A percentile compares a stretch with the other conserved stretches of the same genome.
Evolutionary conservation across 805 yeast species (phyloP).

Genomic region (Hanseniaspora mollemarum): DNA sequence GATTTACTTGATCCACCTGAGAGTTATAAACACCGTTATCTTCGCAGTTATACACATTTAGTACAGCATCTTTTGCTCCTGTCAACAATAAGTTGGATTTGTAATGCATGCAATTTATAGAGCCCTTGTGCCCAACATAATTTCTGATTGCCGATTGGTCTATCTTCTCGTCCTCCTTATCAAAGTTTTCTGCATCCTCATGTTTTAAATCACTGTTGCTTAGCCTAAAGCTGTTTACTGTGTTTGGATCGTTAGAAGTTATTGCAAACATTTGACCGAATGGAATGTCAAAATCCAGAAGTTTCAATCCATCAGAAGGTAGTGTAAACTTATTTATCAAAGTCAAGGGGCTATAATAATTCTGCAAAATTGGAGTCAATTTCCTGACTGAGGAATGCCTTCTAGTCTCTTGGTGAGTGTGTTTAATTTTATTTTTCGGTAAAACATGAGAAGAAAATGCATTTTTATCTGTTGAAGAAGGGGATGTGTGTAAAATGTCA

Average conservation of each 20-base stretch:
- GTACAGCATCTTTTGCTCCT: conserved; percentile 54
- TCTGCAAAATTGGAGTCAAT: conserved; percentile 53
- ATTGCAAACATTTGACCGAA: conserved; percentile 64
- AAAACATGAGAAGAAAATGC: conserved; percentile 22
- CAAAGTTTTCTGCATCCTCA: neutral
- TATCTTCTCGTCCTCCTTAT: too few species aligned
- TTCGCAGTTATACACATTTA: conserved; percentile 49
- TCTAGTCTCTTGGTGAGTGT: neutral
- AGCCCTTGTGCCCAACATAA: conserved; percentile 20
- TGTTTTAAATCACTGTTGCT: neutral
- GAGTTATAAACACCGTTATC: conserved; percentile 21
- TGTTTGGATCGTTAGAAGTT: neutral
- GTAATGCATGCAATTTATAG: conserved; percentile 50
- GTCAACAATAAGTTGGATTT: conserved; percentile 37
- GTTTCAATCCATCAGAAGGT: conserved; percentile 43
- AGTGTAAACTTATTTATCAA: conserved; percentile 39
- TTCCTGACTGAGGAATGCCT: conserved; percentile 30
- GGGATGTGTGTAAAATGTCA: conserved; percentile 18
- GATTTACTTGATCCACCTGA: conserved; percentile 12
- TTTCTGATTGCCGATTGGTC: too few species aligned
- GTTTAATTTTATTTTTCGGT: conserved; percentile 25
- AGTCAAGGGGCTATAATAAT: conserved; percentile 50
- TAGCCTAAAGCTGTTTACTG: neutral
- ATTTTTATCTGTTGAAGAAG: conserved; percentile 35
- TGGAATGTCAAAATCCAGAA: conserved; percentile 60